These are phyloP conservation scores for Drechslera avenae DNA, from an alignment of 2,329 filamentous ascomycete genomes.

Conservation along the genomic window DNA sequence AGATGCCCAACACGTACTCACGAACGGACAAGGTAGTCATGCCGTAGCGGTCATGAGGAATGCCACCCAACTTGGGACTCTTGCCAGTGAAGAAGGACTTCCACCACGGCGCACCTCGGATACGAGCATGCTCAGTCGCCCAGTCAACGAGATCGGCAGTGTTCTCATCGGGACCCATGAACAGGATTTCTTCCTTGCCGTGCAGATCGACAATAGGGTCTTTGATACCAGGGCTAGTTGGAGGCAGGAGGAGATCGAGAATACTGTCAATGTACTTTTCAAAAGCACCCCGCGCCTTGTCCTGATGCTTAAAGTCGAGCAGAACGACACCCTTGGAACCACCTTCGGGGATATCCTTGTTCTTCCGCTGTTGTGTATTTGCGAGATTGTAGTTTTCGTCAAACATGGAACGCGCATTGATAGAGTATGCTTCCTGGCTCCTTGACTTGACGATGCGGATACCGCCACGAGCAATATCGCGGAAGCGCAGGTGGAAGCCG, in stretches of 20 bases:
- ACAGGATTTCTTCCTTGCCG: constrained; percentile 93
- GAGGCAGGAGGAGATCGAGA: constrained; percentile 87
- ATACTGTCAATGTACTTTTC: constrained; percentile 99
- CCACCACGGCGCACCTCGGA: constrained; percentile 94
- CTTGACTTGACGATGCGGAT: constrained; percentile 99
- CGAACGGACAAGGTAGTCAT: constrained; percentile 98
- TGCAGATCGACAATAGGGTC: constrained; percentile 96
- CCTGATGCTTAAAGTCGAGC: constrained; percentile 90
- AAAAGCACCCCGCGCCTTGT: constrained; percentile 89
- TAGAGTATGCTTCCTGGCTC: constrained; percentile 92
- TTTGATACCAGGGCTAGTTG: constrained; percentile 94
- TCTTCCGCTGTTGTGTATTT: constrained; percentile 98
- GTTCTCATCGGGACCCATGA: constrained; percentile 99
- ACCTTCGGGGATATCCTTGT: constrained; percentile 99
- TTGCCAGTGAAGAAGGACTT: constrained; percentile 99
- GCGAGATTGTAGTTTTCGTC: constrained; percentile 99
- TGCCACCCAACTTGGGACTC: constrained; percentile 92
- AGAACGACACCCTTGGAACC: constrained; percentile 98
- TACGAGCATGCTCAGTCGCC: constrained; percentile 94
- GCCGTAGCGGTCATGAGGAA: constrained; percentile 93
- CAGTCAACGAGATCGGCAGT: constrained; percentile 96
- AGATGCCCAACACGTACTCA: constrained; percentile 95
- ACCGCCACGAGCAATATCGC: constrained; percentile 93
- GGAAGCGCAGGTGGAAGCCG: constrained; percentile 96
- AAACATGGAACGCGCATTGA: constrained; percentile 95